A percentile compares a stretch with the other conserved stretches of the same genome.
Conservation (phyloP, 2,329 filamentous ascomycete species). For the Zymoseptoria crescenta region DNA sequence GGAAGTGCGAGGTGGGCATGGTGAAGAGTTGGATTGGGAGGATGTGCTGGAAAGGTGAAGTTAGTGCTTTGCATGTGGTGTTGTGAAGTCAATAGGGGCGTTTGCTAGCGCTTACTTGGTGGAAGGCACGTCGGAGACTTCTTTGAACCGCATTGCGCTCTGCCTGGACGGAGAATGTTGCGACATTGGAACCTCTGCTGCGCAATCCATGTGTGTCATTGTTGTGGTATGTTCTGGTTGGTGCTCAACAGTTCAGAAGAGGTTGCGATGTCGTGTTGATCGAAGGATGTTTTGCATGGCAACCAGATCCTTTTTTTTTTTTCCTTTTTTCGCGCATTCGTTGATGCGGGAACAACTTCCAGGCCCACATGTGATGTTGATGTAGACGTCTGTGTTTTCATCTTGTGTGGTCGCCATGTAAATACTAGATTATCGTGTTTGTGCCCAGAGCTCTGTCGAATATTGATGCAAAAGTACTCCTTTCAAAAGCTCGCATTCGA, state of each 20-base stretch:
- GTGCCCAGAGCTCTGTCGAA: too few species aligned
- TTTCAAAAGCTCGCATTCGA: too few species aligned
- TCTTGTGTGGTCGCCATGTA: too few species aligned
- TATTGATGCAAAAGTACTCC: too few species aligned
- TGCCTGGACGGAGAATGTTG: background rate
- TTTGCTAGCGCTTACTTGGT: background rate
- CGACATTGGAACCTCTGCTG: background rate
- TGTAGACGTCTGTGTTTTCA: too few species aligned
- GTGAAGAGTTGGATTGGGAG: background rate
- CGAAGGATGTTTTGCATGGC: background rate
- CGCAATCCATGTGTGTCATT: background rate
- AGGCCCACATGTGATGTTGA: too few species aligned
- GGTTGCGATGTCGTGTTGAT: background rate
- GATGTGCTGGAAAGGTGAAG: background rate
- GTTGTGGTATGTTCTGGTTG: background rate
- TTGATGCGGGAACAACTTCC: too few species aligned
- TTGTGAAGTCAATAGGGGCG: background rate
- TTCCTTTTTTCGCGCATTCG: too few species aligned
- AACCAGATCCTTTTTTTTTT: too few species aligned
- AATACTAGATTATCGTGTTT: too few species aligned
- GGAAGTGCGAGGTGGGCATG: background rate
- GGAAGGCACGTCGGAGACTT: background rate
- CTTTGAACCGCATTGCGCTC: background rate
- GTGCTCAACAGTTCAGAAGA: too few species aligned
- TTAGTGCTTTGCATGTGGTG: background rate